Evolutionary conservation across 371 early-diverging fungal genomes (phyloP).

Genomic region (Apophysomyces elegans): DNA sequence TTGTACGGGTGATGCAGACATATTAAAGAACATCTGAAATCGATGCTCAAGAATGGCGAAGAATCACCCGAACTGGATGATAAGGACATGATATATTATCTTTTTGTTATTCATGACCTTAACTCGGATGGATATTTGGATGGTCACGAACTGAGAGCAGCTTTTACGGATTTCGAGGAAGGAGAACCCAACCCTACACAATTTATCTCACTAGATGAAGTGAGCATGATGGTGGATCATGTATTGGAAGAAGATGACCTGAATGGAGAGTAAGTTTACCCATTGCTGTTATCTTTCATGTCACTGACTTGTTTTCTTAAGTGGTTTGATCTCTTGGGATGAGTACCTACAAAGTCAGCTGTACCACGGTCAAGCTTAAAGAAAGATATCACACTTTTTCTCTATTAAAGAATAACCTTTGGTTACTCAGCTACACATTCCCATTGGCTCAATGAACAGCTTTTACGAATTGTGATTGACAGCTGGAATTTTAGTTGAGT

Average conservation of each 20-base stretch:
- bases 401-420: too few species aligned
- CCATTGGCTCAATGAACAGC: too few species aligned
- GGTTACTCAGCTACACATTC: too few species aligned
- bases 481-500: too few species aligned
- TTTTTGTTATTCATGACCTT: constrained; percentile 66
- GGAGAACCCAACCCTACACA: constrained; percentile 32
- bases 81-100: constrained; percentile 56
- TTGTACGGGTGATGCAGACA: constrained; percentile 24
- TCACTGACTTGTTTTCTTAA: constrained; percentile 20
- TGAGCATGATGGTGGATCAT: constrained; percentile 65
- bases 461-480: too few species aligned
- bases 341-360: constrained; percentile 73
- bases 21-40: constrained; percentile 40
- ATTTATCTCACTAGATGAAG: constrained; percentile 38
- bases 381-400: not conserved
- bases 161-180: constrained; percentile 54
- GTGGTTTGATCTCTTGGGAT: constrained; percentile 75
- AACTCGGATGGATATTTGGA: constrained; percentile 71
- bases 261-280: constrained; percentile 57
- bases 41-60: constrained; percentile 28
- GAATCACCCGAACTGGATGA: constrained; percentile 33
- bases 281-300: not conserved
- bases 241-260: constrained; percentile 69
- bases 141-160: constrained; percentile 72
- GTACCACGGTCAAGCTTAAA: constrained; percentile 50